phyloP scores from a whole-genome alignment of 106 monocot species.

The Acanthochlamys bracteata region DNA sequence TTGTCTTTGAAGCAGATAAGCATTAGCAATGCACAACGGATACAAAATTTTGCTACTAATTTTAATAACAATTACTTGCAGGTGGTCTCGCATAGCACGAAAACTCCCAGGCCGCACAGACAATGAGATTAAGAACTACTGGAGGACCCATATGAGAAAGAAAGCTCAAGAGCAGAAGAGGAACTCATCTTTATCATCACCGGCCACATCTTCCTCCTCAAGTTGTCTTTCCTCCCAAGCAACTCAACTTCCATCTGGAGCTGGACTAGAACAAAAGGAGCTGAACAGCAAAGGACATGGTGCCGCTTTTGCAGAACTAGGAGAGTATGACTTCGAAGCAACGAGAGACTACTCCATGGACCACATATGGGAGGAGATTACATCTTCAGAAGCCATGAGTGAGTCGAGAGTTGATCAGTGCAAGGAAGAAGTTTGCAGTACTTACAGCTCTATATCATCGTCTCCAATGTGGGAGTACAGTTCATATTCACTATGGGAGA shows the following conservation, averaged over 20 bases:
- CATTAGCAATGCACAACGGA: no score
- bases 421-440: slow-evolving; percentile 5
- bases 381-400: slow-evolving; percentile 6
- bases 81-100: slow-evolving; percentile 73
- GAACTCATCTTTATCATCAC: slow-evolving; percentile 7
- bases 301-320: background rate
- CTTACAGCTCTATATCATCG: background rate
- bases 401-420: slow-evolving; percentile 9
- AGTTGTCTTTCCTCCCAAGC: background rate
- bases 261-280: background rate
- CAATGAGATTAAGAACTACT: slow-evolving; percentile 89
- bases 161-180: slow-evolving; percentile 58
- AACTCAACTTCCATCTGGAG: background rate
- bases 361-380: slow-evolving; percentile 65
- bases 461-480: slow-evolving; percentile 30
- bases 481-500: slow-evolving; percentile 28
- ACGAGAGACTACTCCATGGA: slow-evolving; percentile 45
- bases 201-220: background rate
- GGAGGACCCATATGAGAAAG: slow-evolving; percentile 84
- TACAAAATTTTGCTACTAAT: background rate
- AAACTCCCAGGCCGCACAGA: slow-evolving; percentile 69
- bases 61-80: slow-evolving; percentile 10
- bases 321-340: slow-evolving; percentile 8
- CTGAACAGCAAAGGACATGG: slow-evolving; percentile 1
- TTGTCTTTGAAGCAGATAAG: slow-evolving; percentile 4